phyloP scores from a whole-genome alignment of 129 eudicot species.

The Centaurea solstitialis region DNA sequence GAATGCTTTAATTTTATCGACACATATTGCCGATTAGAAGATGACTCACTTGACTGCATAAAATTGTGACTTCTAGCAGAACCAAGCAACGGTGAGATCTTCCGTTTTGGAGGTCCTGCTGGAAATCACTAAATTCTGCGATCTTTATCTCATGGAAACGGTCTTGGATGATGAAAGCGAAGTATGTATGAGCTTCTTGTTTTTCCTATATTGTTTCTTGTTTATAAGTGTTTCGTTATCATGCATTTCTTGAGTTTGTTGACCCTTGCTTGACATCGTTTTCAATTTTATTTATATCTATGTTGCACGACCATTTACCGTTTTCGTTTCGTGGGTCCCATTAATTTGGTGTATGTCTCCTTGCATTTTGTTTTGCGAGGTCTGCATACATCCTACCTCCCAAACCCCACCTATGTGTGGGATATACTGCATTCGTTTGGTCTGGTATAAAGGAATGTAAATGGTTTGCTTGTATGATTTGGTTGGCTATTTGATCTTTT shows the following conservation, averaged over 20 bases:
- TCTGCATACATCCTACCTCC: no score
- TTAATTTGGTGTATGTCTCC: neutral
- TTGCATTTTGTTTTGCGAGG: no score
- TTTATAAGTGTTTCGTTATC: neutral
- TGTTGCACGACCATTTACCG: neutral
- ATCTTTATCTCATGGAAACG: slow-evolving; percentile 94
- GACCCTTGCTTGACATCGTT: neutral
- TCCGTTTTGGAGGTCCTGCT: slow-evolving; percentile 84
- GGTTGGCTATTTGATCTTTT: neutral
- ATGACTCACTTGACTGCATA: slow-evolving; percentile 20
- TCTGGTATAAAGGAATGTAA: neutral
- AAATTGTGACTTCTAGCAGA: slow-evolving; percentile 42
- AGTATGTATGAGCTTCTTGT: slow-evolving; percentile 36
- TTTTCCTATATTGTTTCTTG: neutral
- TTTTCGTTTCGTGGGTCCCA: slow-evolving; percentile 13
- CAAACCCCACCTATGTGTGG: no score
- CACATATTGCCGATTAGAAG: neutral
- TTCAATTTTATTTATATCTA: neutral
- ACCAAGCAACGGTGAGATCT: slow-evolving; percentile 81
- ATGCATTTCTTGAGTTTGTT: neutral
- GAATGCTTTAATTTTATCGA: slow-evolving; percentile 1
- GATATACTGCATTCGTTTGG: neutral
- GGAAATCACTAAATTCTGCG: slow-evolving; percentile 87
- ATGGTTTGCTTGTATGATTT: neutral
- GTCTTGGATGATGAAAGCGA: slow-evolving; percentile 93